A percentile compares a stretch with the other conserved stretches of the same genome.
Evolutionary conservation across 73 alveolate species (phyloP).

Genomic region (Tetrahymena malaccensis): DNA sequence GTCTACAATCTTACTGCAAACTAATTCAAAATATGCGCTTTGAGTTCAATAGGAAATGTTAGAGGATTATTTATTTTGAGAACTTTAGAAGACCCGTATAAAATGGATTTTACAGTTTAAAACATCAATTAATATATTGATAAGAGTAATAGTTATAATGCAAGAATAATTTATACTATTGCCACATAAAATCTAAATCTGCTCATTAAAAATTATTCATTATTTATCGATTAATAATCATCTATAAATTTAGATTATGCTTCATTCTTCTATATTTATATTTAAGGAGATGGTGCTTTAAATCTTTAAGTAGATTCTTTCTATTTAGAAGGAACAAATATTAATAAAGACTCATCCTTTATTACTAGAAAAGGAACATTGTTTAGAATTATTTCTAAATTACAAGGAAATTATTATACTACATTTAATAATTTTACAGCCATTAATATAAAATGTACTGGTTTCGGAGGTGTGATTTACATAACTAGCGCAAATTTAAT

Average conservation of each 20-base stretch:
- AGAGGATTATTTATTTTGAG: neutral
- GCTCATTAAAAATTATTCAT: neutral
- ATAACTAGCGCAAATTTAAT: neutral
- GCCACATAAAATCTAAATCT: neutral
- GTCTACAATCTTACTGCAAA: neutral
- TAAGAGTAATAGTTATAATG: neutral
- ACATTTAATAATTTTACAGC: neutral
- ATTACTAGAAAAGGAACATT: neutral
- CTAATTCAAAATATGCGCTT: neutral
- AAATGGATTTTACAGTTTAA: neutral
- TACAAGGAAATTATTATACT: neutral
- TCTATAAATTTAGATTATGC: neutral
- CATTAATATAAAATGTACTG: neutral
- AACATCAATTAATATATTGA: neutral
- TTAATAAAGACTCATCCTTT: neutral
- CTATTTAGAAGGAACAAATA: neutral
- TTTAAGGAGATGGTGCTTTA: neutral
- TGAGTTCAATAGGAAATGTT: neutral
- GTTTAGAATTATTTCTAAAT: neutral
- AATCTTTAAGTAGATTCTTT: neutral
- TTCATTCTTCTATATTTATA: neutral
- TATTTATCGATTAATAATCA: neutral
- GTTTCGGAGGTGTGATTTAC: neutral
- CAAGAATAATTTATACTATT: neutral
- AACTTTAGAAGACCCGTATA: neutral